Evolutionary conservation across 2,329 filamentous ascomycete species (phyloP), one percentile per base, ranked within the genome.

Genomic region (Fusarium cyanostomum): DNA sequence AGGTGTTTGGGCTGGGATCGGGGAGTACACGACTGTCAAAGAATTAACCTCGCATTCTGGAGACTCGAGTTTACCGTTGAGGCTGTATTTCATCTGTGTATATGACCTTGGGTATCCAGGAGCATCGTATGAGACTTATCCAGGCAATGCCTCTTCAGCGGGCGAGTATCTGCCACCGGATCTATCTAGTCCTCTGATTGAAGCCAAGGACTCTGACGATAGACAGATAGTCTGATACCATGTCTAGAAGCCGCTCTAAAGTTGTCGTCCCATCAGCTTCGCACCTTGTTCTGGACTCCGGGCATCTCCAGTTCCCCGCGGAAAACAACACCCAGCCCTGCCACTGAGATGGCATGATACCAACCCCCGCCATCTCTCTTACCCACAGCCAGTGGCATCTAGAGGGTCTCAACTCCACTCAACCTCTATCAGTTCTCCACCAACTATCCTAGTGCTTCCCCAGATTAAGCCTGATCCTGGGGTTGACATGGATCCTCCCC

Each of bases 341-440:
- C 12, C 41, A 51, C 42, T 10, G 5, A 50, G 62, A 62, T 61
- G 55, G 43, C 42, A 42, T 48, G 16, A 44, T 57, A 44, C 38
- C 30, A 30, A 42, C 11, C 41, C 41, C 42, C 34, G 52, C 50
- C 59, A 58, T 53, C 46, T 63, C 44, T 45, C 16, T 28, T 54
- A 58, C 15, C 35, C 34, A 24, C 30, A 45, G 34, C 55, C 49
- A 46, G 57, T 33, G 52, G 48, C 58, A 59, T 62, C 56, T 46
- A 21, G 21, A 21, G 21, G 21, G 6, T 21, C 21, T 38, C n/a
- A 26, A 37, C 24, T 21, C 42, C 30, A 49, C 33, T 39, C 39
- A 37, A 28, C 37, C 21, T 46, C 52, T 68, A 68, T 65, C 62
- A 65, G 51, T 49, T 57, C 68, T 66, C 67, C 66, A 62, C 62